Percentiles rank a stretch among this genome's conserved stretches.
Conservation (phyloP, 2,329 filamentous ascomycete species). For the Nannizziopsis barbatae region DNA sequence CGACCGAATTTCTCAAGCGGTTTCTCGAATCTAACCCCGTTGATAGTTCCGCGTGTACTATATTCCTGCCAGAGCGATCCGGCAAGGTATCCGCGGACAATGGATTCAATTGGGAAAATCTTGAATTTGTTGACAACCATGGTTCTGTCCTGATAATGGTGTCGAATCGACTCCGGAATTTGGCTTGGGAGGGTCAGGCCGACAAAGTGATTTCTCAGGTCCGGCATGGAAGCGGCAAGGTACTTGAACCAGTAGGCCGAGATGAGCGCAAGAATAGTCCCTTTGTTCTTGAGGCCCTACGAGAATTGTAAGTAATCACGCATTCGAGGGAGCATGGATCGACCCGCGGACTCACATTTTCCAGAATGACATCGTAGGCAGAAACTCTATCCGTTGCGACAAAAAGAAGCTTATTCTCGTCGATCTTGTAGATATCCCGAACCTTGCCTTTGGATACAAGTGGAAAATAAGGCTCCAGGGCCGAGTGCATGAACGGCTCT, state of each 20-base stretch:
- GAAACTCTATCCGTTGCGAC: constrained; percentile 84
- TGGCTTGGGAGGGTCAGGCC: constrained; percentile 45
- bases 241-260: constrained; percentile 58
- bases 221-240: constrained; percentile 46
- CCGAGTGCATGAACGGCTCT: constrained; percentile 23
- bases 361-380: constrained; percentile 85
- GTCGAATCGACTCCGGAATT: constrained; percentile 39
- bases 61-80: constrained; percentile 78
- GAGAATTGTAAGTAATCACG: constrained; percentile 2
- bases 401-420: constrained; percentile 63
- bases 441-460: constrained; percentile 59
- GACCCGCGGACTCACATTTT: constrained; percentile 51
- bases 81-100: constrained; percentile 83
- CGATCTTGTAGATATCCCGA: constrained; percentile 65
- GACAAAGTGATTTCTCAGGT: constrained; percentile 53
- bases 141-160: constrained; percentile 50
- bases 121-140: constrained; percentile 68
- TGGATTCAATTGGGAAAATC: constrained; percentile 69
- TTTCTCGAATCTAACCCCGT: constrained; percentile 62
- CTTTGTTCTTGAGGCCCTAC: constrained; percentile 57
- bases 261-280: constrained; percentile 55
- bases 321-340: neutral
- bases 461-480: constrained; percentile 36
- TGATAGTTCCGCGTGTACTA: constrained; percentile 60
- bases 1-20: constrained; percentile 55